Evolutionary conservation across 108 stramenopile genomes (phyloP).

Genomic region (Conticribra weissflogii): DNA sequence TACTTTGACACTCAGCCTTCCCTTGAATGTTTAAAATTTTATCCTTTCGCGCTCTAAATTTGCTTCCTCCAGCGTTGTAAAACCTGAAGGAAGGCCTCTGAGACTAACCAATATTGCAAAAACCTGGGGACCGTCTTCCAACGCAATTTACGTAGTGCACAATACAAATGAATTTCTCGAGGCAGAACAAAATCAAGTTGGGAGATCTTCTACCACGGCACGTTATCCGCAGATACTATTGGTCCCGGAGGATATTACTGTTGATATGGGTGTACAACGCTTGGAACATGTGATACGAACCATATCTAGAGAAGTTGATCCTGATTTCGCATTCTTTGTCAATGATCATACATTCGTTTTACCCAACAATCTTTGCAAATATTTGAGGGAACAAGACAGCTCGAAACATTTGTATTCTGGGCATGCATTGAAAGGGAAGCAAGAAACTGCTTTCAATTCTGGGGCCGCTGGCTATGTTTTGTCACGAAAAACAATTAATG

Average conservation of each 20-base stretch:
- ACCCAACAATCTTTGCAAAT: conserved; percentile 79
- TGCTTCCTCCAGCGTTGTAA: conserved; percentile 66
- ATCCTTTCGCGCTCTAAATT: neutral
- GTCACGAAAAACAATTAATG: conserved; percentile 73
- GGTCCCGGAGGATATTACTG: conserved; percentile 63
- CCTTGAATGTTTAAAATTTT: neutral
- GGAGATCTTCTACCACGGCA: conserved; percentile 1
- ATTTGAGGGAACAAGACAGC: conserved; percentile 58
- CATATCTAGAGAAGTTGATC: conserved; percentile 64
- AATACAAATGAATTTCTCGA: conserved; percentile 63
- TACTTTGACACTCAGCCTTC: neutral
- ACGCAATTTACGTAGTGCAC: conserved; percentile 79
- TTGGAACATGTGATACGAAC: conserved; percentile 73
- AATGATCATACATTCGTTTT: conserved; percentile 93
- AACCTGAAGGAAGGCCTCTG: conserved; percentile 58
- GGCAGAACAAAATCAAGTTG: conserved; percentile 41
- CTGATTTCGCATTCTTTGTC: conserved; percentile 90
- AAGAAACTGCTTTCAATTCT: conserved; percentile 76
- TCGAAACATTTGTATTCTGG: conserved; percentile 77
- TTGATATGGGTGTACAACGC: conserved; percentile 72
- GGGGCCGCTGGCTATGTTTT: conserved; percentile 89
- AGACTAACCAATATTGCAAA: conserved; percentile 75
- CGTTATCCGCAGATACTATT: conserved; percentile 73
- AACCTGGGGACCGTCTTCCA: conserved; percentile 80
- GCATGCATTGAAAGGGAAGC: conserved; percentile 70